Percentiles rank a stretch among this genome's conserved stretches.
Conservation (phyloP, 495 filamentous ascomycete genomes). For the Hypoxylon rickii region DNA sequence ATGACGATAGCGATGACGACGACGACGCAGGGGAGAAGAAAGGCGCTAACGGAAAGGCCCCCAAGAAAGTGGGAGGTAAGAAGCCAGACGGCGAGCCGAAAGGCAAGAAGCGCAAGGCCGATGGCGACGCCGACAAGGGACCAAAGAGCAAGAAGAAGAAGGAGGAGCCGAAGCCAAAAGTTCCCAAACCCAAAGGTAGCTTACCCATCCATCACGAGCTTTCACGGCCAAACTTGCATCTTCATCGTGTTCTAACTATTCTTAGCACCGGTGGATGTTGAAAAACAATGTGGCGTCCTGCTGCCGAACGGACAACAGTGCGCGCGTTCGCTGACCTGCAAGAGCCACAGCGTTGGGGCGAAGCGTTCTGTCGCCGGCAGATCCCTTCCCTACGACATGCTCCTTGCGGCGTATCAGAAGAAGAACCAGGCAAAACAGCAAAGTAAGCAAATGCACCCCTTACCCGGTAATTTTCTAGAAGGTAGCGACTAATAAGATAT, state of each 20-base stretch:
- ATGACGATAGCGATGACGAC: constrained; percentile 83
- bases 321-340: constrained; percentile 91
- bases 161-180: constrained; percentile 90
- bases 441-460: constrained; percentile 56
- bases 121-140: constrained; percentile 72
- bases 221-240: constrained; percentile 1
- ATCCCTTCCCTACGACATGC: constrained; percentile 91
- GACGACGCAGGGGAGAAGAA: constrained; percentile 56
- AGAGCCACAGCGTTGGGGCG: constrained; percentile 94
- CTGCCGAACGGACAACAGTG: constrained; percentile 83
- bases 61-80: constrained; percentile 73
- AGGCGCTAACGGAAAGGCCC: constrained; percentile 55
- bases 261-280: constrained; percentile 87
- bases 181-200: constrained; percentile 80
- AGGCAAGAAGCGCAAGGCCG: constrained; percentile 93
- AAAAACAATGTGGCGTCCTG: constrained; percentile 93
- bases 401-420: constrained; percentile 94
- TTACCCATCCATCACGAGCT: constrained; percentile 10
- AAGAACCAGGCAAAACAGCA: constrained; percentile 98
- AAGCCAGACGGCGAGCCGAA: constrained; percentile 71
- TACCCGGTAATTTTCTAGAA: background rate
- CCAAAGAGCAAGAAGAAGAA: constrained; percentile 92
- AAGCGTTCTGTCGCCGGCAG: constrained; percentile 90
- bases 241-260: constrained; percentile 22
- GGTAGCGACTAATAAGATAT: constrained; percentile 32